Evolutionary conservation across 2,329 filamentous ascomycete genomes (phyloP).

Genomic region (Fusarium foetens): DNA sequence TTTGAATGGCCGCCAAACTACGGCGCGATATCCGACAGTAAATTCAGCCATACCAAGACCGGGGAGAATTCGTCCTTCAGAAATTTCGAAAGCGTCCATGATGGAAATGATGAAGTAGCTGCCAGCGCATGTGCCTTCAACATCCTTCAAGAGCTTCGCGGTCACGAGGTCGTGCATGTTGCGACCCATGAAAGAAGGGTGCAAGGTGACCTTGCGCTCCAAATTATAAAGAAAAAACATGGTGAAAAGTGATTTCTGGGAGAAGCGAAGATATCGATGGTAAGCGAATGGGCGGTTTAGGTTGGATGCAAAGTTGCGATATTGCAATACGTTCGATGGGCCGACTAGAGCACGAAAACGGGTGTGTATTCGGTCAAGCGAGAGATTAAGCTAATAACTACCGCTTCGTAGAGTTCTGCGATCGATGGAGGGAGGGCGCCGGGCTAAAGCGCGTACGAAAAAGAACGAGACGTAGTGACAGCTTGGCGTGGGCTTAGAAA

Average conservation of each 20-base stretch:
- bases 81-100: conserved; percentile 95
- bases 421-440: conserved; percentile 10
- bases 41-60: conserved; percentile 94
- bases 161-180: conserved; percentile 93
- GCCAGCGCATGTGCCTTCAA: conserved; percentile 94
- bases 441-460: conserved; percentile 14
- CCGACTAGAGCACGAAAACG: background rate
- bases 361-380: background rate
- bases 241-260: conserved; percentile 16
- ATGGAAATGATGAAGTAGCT: conserved; percentile 98
- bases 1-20: conserved; percentile 98
- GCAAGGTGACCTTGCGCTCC: conserved; percentile 92
- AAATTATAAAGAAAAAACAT: conserved; percentile 99
- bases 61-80: conserved; percentile 90
- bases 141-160: conserved; percentile 87
- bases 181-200: conserved; percentile 95
- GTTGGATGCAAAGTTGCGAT: conserved; percentile 1
- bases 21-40: conserved; percentile 92
- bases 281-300: conserved; percentile 1
- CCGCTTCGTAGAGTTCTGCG: background rate
- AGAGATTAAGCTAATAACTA: conserved; percentile 2
- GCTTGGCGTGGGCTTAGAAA: conserved; percentile 4
- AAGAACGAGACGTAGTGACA: conserved; percentile 5
- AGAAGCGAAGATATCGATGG: conserved; percentile 21
- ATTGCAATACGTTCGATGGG: background rate